phyloP scores from a whole-genome alignment of 345 rosid genomes.

The Sisymbrium irio region DNA sequence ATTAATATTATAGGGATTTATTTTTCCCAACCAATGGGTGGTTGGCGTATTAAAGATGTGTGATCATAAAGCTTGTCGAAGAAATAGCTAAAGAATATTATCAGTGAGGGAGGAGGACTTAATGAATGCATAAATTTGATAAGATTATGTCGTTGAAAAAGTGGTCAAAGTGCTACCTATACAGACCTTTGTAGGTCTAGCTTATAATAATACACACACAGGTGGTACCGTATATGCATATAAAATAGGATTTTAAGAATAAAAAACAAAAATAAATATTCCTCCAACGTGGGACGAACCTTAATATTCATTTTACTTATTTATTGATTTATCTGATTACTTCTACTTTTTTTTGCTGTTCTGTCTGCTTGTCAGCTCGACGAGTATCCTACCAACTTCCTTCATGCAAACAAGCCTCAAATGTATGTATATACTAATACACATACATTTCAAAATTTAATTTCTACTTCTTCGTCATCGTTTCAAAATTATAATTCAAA shows the following conservation, averaged over 20 bases:
- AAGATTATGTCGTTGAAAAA: background rate
- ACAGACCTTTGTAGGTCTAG: slow-evolving; percentile 1
- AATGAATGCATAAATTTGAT: background rate
- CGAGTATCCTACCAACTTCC: slow-evolving; percentile 15
- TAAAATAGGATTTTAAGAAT: background rate
- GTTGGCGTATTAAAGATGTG: slow-evolving; percentile 8
- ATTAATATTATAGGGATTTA: too few species aligned
- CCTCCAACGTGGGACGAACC: slow-evolving; percentile 25
- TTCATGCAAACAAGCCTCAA: background rate
- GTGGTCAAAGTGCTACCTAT: slow-evolving; percentile 28
- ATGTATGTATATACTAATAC: background rate
- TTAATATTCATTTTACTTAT: background rate
- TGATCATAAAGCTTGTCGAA: slow-evolving; percentile 9
- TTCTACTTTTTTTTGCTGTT: background rate
- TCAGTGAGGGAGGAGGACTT: background rate
- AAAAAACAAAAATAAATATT: slow-evolving; percentile 1
- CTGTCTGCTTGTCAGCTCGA: background rate
- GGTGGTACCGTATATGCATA: background rate
- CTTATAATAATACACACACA: slow-evolving; percentile 12
- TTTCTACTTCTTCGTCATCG: background rate
- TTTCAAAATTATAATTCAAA: background rate
- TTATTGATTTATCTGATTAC: background rate
- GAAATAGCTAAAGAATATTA: slow-evolving; percentile 8
- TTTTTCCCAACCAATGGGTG: background rate
- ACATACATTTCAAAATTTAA: background rate